phyloP scores from a whole-genome alignment of 306 rosid genomes.

The Cicer judaicum region DNA sequence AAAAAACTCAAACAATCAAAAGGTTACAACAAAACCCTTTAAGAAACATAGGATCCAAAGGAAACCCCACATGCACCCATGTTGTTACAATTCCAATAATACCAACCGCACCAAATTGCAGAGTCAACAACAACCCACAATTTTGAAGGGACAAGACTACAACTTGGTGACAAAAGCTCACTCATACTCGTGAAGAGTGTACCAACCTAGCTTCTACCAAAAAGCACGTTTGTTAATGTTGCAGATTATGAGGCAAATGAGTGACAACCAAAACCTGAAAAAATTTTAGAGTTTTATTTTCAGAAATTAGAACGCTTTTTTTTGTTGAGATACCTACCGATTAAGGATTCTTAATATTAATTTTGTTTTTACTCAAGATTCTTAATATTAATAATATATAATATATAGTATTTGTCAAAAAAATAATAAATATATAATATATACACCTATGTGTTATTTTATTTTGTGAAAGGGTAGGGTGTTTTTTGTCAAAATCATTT shows the following conservation, averaged over 20 bases:
- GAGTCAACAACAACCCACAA: constrained; percentile 48
- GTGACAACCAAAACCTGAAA: background rate
- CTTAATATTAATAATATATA: too few species aligned
- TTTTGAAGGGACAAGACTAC: constrained; percentile 57
- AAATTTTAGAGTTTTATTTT: constrained; percentile 2
- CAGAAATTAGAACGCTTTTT: background rate
- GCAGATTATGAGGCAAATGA: constrained; percentile 1
- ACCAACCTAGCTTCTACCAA: constrained; percentile 5
- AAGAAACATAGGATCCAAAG: constrained; percentile 61
- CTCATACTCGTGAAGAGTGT: constrained; percentile 43
- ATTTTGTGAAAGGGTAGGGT: constrained; percentile 14
- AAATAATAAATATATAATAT: background rate
- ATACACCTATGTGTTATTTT: background rate
- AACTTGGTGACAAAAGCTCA: constrained; percentile 34
- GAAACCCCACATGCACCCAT: constrained; percentile 79
- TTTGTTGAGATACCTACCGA: background rate
- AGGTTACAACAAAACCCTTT: constrained; percentile 50
- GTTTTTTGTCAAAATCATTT: background rate
- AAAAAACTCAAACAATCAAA: constrained; percentile 31
- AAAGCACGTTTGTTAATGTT: constrained; percentile 1
- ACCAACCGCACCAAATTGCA: constrained; percentile 45
- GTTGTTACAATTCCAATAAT: constrained; percentile 48
- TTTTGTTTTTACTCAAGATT: too few species aligned
- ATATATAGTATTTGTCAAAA: too few species aligned
- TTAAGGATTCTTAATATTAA: too few species aligned